Evolutionary conservation across 1,284 basidiomycete species (phyloP), one percentile per base, ranked within the genome.

Genomic region (Puccinia brachypodii): DNA sequence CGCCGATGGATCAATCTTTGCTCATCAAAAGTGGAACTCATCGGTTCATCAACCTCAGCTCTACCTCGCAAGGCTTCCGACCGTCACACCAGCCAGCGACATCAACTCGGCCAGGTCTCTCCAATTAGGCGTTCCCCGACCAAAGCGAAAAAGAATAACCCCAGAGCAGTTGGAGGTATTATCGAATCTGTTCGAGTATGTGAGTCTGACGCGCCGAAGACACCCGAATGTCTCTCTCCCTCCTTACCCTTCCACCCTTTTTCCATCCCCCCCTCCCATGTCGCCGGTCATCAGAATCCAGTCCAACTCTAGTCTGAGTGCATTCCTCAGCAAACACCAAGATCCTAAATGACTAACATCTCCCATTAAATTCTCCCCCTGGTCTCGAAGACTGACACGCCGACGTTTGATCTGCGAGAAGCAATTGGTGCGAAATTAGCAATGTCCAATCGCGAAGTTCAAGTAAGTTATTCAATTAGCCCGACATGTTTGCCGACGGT

Each of bases 361-460:
- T 62, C 62, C 2, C 14, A 44, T 62, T 66, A 8, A 56, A 47
- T 58, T 28, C 14, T 33, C 6, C 36, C 9, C 36, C 36, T 62
- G 56, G 50, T 28, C 42, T 14, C 22, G 31, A 50, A 81, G 69
- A 85, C 84, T 11, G 85, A 85, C 50, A 83, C 84, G 16, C 85
- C 85, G 0, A 76, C 81, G 1, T 86, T 83, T 47, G 85, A 85
- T 11, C 53, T 84, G 7, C 76, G 85, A 6, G 85, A 85, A 22
- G 58, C 47, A 13, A 76, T 84, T 0, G 84, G 83, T 14, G 66
- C 53, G 0, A 14, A 44, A 6, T 53, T 84, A 66, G 83, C 77
- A 16, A 86, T 85, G 85, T 83, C 84, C n/a, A 85, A 85, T 60
- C 83, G 85, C 0, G 85, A 86, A 66, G 85, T 85, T 0, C 85